Percentiles rank a stretch among this genome's conserved stretches.
phyloP scores from a whole-genome alignment of 345 rosid genomes.

The Arabidopsis arenosa region DNA sequence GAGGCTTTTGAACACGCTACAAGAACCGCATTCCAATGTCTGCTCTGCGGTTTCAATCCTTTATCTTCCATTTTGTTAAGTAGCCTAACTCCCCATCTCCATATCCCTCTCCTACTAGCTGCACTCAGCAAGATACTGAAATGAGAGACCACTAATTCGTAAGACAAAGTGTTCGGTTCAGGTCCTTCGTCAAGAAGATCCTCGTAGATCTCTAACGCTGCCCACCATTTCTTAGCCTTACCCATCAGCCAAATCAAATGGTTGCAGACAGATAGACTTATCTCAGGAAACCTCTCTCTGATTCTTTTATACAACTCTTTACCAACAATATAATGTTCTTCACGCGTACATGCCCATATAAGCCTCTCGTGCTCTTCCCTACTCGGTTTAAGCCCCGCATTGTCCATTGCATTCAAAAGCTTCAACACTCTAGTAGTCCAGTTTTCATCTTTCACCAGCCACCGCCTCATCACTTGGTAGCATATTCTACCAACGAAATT shows the following conservation, averaged over 20 bases:
- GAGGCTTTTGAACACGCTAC: constrained; percentile 92
- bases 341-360: constrained; percentile 90
- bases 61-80: constrained; percentile 89
- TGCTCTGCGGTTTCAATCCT: constrained; percentile 79
- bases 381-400: constrained; percentile 56
- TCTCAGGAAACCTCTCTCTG: constrained; percentile 62
- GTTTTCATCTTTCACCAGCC: constrained; percentile 71
- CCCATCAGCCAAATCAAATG: constrained; percentile 97
- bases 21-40: constrained; percentile 88
- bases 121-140: constrained; percentile 74
- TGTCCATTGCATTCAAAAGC: constrained; percentile 74
- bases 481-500: constrained; percentile 70
- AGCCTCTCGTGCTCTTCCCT: constrained; percentile 79
- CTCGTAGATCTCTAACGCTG: constrained; percentile 91
- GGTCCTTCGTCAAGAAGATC: constrained; percentile 89
- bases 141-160: constrained; percentile 74
- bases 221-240: constrained; percentile 97
- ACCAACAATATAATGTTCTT: constrained; percentile 70
- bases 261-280: constrained; percentile 90
- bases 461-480: constrained; percentile 83
- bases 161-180: constrained; percentile 75
- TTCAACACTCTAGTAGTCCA: constrained; percentile 60
- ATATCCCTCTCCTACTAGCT: constrained; percentile 78
- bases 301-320: constrained; percentile 75
- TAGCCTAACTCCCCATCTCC: constrained; percentile 88